Base-by-base conservation (phyloP, 331 rosid genomes). In the Stylosanthes scabra region DNA sequence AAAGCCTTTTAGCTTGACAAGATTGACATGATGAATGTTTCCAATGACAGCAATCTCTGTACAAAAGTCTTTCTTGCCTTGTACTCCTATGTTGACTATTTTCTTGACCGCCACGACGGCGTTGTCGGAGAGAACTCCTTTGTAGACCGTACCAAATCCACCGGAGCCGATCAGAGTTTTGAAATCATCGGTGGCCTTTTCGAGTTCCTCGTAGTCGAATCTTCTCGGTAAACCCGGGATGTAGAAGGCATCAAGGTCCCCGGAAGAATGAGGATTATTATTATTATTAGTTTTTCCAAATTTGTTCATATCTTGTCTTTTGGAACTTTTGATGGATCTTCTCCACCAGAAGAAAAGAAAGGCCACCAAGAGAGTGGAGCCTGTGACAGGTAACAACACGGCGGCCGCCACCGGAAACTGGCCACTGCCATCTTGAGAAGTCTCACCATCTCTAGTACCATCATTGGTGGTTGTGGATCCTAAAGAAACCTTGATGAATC, bases 21-120 rank as follows among this genome's bases (percentile, higher is more conserved):
- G 74, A 75, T 91, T 91, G 13, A 87, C 83, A 59, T 93, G 99
- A 81, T 86, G 95, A 80, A 89, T 80, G 44, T 83, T 89, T 51
- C 99, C 97, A 66, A 94, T 94, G 0, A 94, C 80, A 31, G 93
- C 97, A 59, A 94, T 94, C 87, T 94, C 99, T 15, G 95, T 77
- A 83, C 91, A 91, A 80, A 94, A 94, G 12, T 94, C 99, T 29
- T 86, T 94, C 70, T 86, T 91, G 67, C 99, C 99, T 72, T 89
- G 91, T 60, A 85, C 70, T 0, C 96, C 99, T 61, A 88, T 74
- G 49, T 88, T 89, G 63, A 84, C 63, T 83, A 94, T 86, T 87
- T 88, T 94, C 83, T 94, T 94, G 15, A 94, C 97, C 15, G 99
- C 99, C 57, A 94, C 93, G 61, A 83, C 75, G 61, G 89, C 80